Base-by-base conservation (phyloP, 441 rosid genomes). In the Monsonia emarginata region DNA sequence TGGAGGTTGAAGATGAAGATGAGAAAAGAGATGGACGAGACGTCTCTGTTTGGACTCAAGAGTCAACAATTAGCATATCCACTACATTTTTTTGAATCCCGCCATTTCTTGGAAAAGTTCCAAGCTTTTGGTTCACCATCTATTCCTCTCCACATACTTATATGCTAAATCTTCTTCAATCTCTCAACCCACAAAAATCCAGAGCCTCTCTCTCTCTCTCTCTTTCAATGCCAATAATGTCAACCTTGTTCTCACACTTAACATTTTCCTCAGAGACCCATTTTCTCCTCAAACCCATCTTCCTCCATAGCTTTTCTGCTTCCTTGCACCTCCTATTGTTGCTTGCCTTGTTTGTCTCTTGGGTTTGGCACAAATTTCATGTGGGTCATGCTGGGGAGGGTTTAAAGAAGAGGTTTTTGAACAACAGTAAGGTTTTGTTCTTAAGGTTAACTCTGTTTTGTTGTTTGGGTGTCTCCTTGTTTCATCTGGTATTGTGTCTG, bases 291-390 rank as follows among this genome's bases (percentile, higher is more conserved):
- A 58, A 80, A 59, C 80, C 86, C 61, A 36, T 67, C 71, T 84
- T 79, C 75, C 69, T 75, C 4, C 87, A 76, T 11, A 80, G 83
- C 27, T 65, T 84, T 56, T 85, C 91, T 26, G 77, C 46, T 65
- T 76, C 79, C 14, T 68, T 88, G 74, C 88, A 85, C 76, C 57
- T 82, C 6, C 73, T 88, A 62, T 72, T 91, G 80, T 73, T 86
- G 65, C 69, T 88, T 2, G 59, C 68, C 11, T 76, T 88, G 61
- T 70, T 80, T 34, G 72, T 78, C 16, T 76, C 73, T 1, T 80
- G 88, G 78, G 74, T 81, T 0, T 79, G 59, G 36, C 79, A 65
- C 61, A 84, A 66, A 74, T 60, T 79, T 24, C 56, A 69, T 16
- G 67, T 31, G 56, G 61, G 65, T 44, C 75, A 36, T 75, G 18